Evolutionary conservation across 108 stramenopile species (phyloP), one percentile per base, ranked within the genome.

Genomic region (Aurantiochytrium sp.): DNA sequence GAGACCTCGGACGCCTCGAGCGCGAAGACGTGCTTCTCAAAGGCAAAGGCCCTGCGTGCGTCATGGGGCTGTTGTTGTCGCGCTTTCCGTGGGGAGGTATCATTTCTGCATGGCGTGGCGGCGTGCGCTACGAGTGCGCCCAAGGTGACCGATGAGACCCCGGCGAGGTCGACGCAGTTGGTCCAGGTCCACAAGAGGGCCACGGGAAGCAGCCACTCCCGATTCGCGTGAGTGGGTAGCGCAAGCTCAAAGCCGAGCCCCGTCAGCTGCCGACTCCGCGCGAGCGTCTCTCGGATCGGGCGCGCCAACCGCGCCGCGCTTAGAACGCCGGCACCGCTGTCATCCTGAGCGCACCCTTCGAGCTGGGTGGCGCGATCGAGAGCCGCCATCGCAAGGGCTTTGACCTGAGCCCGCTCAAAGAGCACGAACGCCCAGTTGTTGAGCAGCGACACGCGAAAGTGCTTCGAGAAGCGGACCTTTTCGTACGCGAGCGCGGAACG

Each of bases 401-500:
- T 81, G 39, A 41, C 45, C 45, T 48, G 45, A 27, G 42, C 73
- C 6, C 73, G 39, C 73, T 81, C 73, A 2, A 81, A 81, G 39
- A 81, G 73, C 45, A 81, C 73, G 32, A 81, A 81, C 21, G 73
- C 50, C 73, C 73, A 81, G 73, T 81, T 81, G 73, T 81, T 81
- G 17, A 81, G 39, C 45, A 81, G 30, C 45, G 73, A 81, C 10
- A 81, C 24, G 39, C 73, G 73, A 81, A 81, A 81, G 39, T 48
- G 45, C 30, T 48, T 41, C 19, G 73, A 81, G 73, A 81, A 81
- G 6, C 73, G 73, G 30, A 81, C 39, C 45, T 24, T 41, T 30
- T 81, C 73, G 30, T 81, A 81, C 21, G 1, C n/a, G 45, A 41
- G n/a, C 8, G 73, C 73, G 12, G 73, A 22, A 24, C 45, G 12